phyloP scores from a whole-genome alignment of 2,329 filamentous ascomycete genomes.

The Zopfia rhizophila region DNA sequence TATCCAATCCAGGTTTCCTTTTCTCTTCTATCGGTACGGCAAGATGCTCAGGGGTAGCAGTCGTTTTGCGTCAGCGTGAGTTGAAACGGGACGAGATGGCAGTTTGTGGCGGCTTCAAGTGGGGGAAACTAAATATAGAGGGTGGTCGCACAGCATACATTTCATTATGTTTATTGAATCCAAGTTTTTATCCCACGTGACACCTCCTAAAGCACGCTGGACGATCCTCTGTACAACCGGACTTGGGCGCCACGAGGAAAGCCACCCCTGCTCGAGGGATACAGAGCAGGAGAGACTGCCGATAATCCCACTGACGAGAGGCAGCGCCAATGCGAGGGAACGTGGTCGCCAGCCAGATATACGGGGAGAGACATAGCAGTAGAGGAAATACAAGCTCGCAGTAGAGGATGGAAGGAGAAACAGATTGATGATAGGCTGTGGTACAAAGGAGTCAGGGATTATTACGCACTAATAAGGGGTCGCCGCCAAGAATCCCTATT shows the following conservation, averaged over 20 bases:
- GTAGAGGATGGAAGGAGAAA: constrained; percentile 30
- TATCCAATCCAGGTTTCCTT: constrained; percentile 53
- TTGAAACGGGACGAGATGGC: constrained; percentile 16
- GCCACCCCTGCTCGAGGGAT: constrained; percentile 44
- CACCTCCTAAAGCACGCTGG: constrained; percentile 46
- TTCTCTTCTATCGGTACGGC: constrained; percentile 62
- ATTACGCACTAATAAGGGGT: constrained; percentile 28
- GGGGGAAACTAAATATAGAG: constrained; percentile 45
- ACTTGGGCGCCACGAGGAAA: constrained; percentile 48
- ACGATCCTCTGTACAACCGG: constrained; percentile 39
- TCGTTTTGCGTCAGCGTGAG: constrained; percentile 56
- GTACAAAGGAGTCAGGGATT: constrained; percentile 35
- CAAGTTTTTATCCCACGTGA: constrained; percentile 47
- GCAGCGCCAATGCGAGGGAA: constrained; percentile 32
- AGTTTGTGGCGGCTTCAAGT: constrained; percentile 30
- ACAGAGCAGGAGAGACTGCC: constrained; percentile 35
- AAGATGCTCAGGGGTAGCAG: constrained; percentile 59
- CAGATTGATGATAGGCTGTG: constrained; percentile 33
- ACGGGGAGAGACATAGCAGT: constrained; percentile 29
- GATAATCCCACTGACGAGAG: constrained; percentile 36
- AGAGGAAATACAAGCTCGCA: constrained; percentile 32
- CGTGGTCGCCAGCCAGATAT: constrained; percentile 38
- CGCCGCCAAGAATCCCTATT: constrained; percentile 32
- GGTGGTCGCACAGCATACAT: constrained; percentile 47
- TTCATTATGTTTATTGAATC: constrained; percentile 44